Base-by-base conservation (phyloP, 495 filamentous ascomycete species). In the Aeminium ludgeri region DNA sequence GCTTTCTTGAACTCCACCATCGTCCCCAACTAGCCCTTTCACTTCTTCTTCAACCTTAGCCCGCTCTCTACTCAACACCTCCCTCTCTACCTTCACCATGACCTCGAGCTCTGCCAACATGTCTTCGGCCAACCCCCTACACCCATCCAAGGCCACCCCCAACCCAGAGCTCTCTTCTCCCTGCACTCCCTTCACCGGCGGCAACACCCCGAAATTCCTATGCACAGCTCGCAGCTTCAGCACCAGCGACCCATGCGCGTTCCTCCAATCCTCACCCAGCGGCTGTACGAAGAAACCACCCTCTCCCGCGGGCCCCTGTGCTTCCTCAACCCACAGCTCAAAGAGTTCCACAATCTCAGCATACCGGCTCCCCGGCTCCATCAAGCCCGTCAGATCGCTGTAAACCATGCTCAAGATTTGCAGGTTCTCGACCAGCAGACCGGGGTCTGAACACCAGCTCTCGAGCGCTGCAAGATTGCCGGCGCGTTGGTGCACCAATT, bases 51-150 rank as follows among this genome's bases (percentile, higher is more conserved):
- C 49, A 11, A 52, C 36, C 30, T 41, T 35, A 10, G 4, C 16
- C 38, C 36, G 45, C 31, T 52, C 45, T 18, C 45, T 30, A 17
- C 10, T 20, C n/a, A 52, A 19, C 11, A 52, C 17, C 13, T 40
- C 49, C 3, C 19, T 38, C 34, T 52, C 49, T 7, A 52, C 18
- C 33, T 41, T 46, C 4, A 6, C 12, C 49, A 52, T 52, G 2
- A 52, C 12, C 20, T 52, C 49, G 20, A 52, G 20, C 41, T 52
- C 49, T 34, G 28, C 45, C 31, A 44, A 31, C 45, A 45, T 51
- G 1, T 40, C 48, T 8, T 40, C 44, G 1, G 47, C 19, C 30
- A 47, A 13, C 18, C 12, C 16, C 17, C 19, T 28, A 13, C 43
- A 46, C 3, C 23, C 15, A 13, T 27, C 28, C 6, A 47, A 18